Evolutionary conservation across 1,284 basidiomycete genomes (phyloP).

Genomic region (Porphyrellus sp.): DNA sequence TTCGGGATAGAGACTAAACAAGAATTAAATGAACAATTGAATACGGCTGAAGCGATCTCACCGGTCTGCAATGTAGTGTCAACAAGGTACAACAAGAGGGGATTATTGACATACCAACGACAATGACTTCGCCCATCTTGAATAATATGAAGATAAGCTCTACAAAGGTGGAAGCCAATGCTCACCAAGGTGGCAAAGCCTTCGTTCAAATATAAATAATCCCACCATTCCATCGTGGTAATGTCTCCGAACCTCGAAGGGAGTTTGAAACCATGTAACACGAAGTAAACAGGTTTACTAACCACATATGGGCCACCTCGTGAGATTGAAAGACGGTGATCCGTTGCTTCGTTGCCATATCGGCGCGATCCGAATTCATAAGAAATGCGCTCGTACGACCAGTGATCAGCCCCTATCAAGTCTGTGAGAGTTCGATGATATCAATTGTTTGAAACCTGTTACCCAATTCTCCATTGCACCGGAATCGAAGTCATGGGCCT

Average conservation of each 20-base stretch:
- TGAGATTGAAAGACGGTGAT: slow-evolving; percentile 81
- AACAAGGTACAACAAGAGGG: background rate
- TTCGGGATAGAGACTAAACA: slow-evolving; percentile 66
- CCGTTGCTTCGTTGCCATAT: slow-evolving; percentile 75
- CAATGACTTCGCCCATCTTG: slow-evolving; percentile 89
- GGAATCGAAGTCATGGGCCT: slow-evolving; percentile 86
- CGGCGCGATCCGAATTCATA: slow-evolving; percentile 75
- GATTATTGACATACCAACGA: slow-evolving; percentile 58
- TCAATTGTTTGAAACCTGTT: background rate
- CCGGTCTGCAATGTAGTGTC: slow-evolving; percentile 43
- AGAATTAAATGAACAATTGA: slow-evolving; percentile 5
- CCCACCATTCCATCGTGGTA: slow-evolving; percentile 94
- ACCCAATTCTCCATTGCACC: slow-evolving; percentile 95
- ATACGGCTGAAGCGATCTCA: slow-evolving; percentile 19
- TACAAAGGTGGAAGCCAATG: slow-evolving; percentile 7
- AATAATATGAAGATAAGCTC: slow-evolving; percentile 2
- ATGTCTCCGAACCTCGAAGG: slow-evolving; percentile 78
- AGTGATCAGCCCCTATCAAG: slow-evolving; percentile 76
- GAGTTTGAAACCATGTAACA: slow-evolving; percentile 4
- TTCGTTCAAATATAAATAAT: slow-evolving; percentile 85
- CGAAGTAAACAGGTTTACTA: slow-evolving; percentile 16
- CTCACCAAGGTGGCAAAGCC: slow-evolving; percentile 83
- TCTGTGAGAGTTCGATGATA: background rate
- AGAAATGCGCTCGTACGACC: slow-evolving; percentile 84
- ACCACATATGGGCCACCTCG: slow-evolving; percentile 85